Percentiles rank a stretch among this genome's conserved stretches.
Conservation (phyloP, 257 asterid genomes). For the Ilex asprella region DNA sequence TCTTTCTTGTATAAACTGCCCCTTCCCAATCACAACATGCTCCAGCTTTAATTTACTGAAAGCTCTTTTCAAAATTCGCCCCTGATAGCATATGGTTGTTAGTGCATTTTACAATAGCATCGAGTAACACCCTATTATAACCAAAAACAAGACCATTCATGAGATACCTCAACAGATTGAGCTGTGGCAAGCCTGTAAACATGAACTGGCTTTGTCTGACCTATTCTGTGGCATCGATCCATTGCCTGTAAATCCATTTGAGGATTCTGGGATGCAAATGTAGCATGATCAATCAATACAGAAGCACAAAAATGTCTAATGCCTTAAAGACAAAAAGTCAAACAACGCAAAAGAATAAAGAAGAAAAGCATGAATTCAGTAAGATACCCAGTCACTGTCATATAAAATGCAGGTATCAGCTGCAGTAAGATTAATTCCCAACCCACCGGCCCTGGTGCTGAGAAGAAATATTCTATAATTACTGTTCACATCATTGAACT, state of each 20-base stretch:
- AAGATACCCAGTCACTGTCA: conserved; percentile 94
- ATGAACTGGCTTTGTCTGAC: conserved; percentile 99
- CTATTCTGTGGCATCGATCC: conserved; percentile 98
- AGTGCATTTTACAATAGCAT: background rate
- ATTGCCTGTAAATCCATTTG: conserved; percentile 99
- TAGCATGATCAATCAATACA: conserved; percentile 11
- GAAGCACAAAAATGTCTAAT: background rate
- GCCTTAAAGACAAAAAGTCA: background rate
- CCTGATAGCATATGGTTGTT: conserved; percentile 32
- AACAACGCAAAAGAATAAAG: conserved; percentile 2
- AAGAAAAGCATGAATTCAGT: conserved; percentile 12
- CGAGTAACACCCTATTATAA: background rate
- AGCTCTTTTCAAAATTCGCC: conserved; percentile 90
- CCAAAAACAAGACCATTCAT: background rate
- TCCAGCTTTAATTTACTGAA: conserved; percentile 94
- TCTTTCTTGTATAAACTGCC: conserved; percentile 85
- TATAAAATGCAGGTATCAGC: conserved; percentile 98
- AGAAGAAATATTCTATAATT: conserved; percentile 69
- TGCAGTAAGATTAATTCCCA: conserved; percentile 95
- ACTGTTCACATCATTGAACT: conserved; percentile 71
- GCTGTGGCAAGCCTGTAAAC: conserved; percentile 95
- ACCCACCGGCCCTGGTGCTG: conserved; percentile 98
- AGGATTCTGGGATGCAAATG: conserved; percentile 63
- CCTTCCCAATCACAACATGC: conserved; percentile 94
- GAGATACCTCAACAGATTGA: conserved; percentile 80